These are phyloP conservation scores for Fraxinus baroniana DNA, from an alignment of 305 asterid genomes.

Conservation along the genomic window DNA sequence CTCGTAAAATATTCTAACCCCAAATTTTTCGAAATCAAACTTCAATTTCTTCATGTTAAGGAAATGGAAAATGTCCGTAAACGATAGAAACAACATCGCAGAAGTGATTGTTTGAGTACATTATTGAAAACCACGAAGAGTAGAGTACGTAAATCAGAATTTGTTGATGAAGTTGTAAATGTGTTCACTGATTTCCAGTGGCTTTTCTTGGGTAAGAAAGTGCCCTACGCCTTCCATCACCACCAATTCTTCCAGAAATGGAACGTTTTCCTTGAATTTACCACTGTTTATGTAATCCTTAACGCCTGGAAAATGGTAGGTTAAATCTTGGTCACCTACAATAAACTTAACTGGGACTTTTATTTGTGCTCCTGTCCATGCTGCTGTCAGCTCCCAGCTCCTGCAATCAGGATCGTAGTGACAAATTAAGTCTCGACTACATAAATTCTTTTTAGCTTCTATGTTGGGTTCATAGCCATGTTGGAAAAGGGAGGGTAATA, in stretches of 20 bases:
- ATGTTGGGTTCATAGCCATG: not conserved
- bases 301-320: slow-evolving; percentile 32
- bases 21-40: not conserved
- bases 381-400: slow-evolving; percentile 47
- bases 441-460: not conserved
- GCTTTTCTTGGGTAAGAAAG: slow-evolving; percentile 35
- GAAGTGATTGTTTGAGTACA: not conserved
- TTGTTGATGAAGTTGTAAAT: slow-evolving; percentile 25
- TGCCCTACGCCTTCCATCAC: slow-evolving; percentile 43
- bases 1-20: not conserved
- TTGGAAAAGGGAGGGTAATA: not conserved
- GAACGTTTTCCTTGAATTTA: slow-evolving; percentile 32
- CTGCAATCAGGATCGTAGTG: slow-evolving; percentile 14
- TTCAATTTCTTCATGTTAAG: not conserved
- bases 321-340: slow-evolving; percentile 36
- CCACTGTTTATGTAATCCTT: slow-evolving; percentile 31
- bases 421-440: not conserved
- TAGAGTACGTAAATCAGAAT: slow-evolving; percentile 10
- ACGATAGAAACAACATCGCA: not conserved
- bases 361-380: slow-evolving; percentile 39
- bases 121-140: not conserved
- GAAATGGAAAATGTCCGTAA: not conserved
- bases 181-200: slow-evolving; percentile 29
- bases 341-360: slow-evolving; percentile 42
- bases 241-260: slow-evolving; percentile 27